Evolutionary conservation across 2,329 filamentous ascomycete species (phyloP), one percentile per base, ranked within the genome.

Genomic region (Trichoderma lentiforme): DNA sequence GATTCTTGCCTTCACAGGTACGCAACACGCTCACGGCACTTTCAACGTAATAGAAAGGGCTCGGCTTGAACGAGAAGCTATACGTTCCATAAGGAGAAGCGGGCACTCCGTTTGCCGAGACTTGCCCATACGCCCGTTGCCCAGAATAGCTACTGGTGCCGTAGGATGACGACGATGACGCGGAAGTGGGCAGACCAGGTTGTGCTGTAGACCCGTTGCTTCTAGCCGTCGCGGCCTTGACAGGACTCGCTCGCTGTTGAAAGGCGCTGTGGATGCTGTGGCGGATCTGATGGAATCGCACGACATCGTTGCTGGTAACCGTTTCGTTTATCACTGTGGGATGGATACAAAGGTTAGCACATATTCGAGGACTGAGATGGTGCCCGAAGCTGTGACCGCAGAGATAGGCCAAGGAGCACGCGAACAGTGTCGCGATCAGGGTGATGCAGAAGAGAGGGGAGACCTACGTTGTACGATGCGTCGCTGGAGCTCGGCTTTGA

Each of bases 1-100:
- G 39, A 6, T 7, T 6, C 88, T 79, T 86, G 95, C 95, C 87
- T 80, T 95, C 93, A 74, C 94, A 93, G 70, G 89, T 87, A 56
- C 89, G 86, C 21, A 91, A 83, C 8, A 86, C 83, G 6, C 93
- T 89, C 6, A 98, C 81, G 32, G 89, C 86, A 70, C 89, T 85
- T 60, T 90, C 80, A 36, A 95, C 85, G 12, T 88, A 88, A 78
- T 95, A 98, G 81, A 98, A 99, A 0, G 96, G 95, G 77, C 94
- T 97, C 4, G 89, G 81, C 77, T 93, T 95, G 83, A 86, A 87
- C 12, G 74, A 71, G 24, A 82, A 70, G 12, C 65, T 43, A 53
- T 67, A 70, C 30, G 63, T 73, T 34, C 71, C 71, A 57, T 75
- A 78, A 21, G 76, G 71, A 18, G 53, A 32, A 5, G 28, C 24